Evolutionary conservation across 306 rosid species (phyloP).

Genomic region (Lathyrus aphaca): DNA sequence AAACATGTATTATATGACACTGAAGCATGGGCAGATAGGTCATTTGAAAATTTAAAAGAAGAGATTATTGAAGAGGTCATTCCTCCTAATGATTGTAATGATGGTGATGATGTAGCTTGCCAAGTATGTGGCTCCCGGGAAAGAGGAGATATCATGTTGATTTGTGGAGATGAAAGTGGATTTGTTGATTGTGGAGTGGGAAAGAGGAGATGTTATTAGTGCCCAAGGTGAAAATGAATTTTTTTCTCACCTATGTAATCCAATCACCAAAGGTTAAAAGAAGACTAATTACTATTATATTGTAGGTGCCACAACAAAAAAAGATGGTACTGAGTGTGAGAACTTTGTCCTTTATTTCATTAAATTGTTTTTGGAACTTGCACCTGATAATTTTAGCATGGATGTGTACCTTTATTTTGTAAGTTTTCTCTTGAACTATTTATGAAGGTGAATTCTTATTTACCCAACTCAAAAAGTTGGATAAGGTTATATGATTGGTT

Average conservation of each 20-base stretch:
- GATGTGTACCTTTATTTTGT: conserved; percentile 73
- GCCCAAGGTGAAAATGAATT: too few species aligned
- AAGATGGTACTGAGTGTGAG: conserved; percentile 73
- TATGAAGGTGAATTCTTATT: too few species aligned
- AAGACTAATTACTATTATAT: conserved; percentile 4
- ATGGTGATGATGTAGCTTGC: conserved; percentile 55
- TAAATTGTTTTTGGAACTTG: conserved; percentile 57
- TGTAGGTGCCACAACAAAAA: conserved; percentile 87
- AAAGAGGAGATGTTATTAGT: too few species aligned
- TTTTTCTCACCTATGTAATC: too few species aligned
- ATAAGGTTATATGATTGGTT: too few species aligned
- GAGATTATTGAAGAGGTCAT: conserved; percentile 52
- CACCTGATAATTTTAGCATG: conserved; percentile 64
- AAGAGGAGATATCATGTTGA: conserved; percentile 86
- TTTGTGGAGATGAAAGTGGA: conserved; percentile 86
- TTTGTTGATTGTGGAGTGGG: conserved; percentile 81
- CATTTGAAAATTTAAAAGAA: conserved; percentile 60
- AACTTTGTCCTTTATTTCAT: conserved; percentile 75
- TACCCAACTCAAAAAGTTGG: too few species aligned
- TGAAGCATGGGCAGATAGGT: conserved; percentile 73
- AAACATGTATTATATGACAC: conserved; percentile 73
- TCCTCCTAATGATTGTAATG: conserved; percentile 34
- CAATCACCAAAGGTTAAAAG: too few species aligned
- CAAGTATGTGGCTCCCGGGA: conserved; percentile 67
- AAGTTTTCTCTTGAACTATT: conserved; percentile 39